Percentiles rank a stretch among this genome's conserved stretches.
Conservation (phyloP, 805 yeast genomes). For the Candida xyloterini region DNA sequence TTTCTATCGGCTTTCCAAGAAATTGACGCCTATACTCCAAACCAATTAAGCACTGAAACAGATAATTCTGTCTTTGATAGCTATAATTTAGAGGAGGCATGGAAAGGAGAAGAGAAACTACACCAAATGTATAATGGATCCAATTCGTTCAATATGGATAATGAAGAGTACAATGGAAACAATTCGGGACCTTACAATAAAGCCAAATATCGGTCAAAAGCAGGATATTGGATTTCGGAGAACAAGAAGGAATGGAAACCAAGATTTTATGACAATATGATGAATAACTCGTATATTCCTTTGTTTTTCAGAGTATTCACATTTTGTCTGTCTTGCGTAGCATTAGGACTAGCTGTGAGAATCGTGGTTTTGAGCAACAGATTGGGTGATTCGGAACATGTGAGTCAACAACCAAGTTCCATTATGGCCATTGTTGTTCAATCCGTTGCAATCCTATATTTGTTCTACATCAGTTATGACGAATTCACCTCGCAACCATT, state of each 20-base stretch:
- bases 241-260: slow-evolving; percentile 66
- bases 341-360: slow-evolving; percentile 69
- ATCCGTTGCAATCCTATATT: slow-evolving; percentile 70
- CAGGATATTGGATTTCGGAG: slow-evolving; percentile 65
- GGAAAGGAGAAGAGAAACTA: slow-evolving; percentile 73
- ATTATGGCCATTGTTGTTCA: slow-evolving; percentile 90
- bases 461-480: slow-evolving; percentile 80
- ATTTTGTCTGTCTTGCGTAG: slow-evolving; percentile 56
- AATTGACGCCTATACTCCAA: slow-evolving; percentile 53
- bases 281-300: slow-evolving; percentile 80
- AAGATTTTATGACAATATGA: slow-evolving; percentile 52
- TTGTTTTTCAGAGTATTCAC: slow-evolving; percentile 64
- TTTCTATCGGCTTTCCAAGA: slow-evolving; percentile 8
- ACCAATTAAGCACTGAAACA: slow-evolving; percentile 33
- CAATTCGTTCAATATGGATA: slow-evolving; percentile 10
- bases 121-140: slow-evolving; percentile 46
- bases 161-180: slow-evolving; percentile 18
- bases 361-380: slow-evolving; percentile 44
- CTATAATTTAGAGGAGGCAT: slow-evolving; percentile 42
- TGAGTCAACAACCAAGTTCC: slow-evolving; percentile 82
- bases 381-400: slow-evolving; percentile 33
- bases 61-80: slow-evolving; percentile 16
- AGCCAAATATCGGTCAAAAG: slow-evolving; percentile 48
- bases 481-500: slow-evolving; percentile 91
- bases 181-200: slow-evolving; percentile 25